These are phyloP conservation scores for Neopestalotiopsis sp. DNA, from an alignment of 2,329 filamentous ascomycete genomes.

Conservation along the genomic window DNA sequence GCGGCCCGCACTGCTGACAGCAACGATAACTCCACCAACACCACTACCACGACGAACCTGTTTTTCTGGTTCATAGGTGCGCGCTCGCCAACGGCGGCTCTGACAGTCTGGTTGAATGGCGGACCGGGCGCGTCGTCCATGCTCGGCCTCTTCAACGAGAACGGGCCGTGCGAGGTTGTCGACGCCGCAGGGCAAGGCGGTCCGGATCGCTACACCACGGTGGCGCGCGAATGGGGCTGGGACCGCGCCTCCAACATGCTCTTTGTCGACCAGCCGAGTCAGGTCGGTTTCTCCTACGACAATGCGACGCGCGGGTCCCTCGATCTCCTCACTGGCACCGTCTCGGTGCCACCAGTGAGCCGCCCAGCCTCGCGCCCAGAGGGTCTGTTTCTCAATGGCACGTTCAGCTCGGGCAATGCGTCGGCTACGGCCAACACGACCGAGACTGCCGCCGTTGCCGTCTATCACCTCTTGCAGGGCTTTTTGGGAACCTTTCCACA, in stretches of 20 bases:
- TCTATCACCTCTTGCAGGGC: conserved; percentile 70
- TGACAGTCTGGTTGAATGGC: conserved; percentile 70
- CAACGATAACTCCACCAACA: conserved; percentile 29
- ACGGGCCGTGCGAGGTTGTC: conserved; percentile 28
- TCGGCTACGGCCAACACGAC: conserved; percentile 60
- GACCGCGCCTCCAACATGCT: conserved; percentile 60
- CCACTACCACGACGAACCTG: conserved; percentile 54
- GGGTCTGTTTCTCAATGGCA: conserved; percentile 33
- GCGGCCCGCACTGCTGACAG: background rate
- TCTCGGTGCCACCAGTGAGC: conserved; percentile 41
- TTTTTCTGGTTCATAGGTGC: conserved; percentile 58
- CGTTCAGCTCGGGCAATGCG: conserved; percentile 62
- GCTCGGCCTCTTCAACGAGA: conserved; percentile 60
- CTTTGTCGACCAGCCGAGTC: conserved; percentile 62
- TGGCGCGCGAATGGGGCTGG: conserved; percentile 68
- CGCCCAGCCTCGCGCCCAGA: conserved; percentile 30
- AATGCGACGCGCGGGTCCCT: conserved; percentile 56
- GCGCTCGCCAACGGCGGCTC: conserved; percentile 44
- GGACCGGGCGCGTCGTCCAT: conserved; percentile 70
- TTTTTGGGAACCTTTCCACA: conserved; percentile 64
- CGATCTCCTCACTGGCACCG: conserved; percentile 46
- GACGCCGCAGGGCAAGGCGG: conserved; percentile 36
- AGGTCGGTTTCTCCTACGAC: conserved; percentile 74
- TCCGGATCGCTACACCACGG: conserved; percentile 54
- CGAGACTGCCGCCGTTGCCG: conserved; percentile 58